phyloP scores from a whole-genome alignment of 2,329 filamentous ascomycete genomes.

The Exophiala alcalophila region DNA sequence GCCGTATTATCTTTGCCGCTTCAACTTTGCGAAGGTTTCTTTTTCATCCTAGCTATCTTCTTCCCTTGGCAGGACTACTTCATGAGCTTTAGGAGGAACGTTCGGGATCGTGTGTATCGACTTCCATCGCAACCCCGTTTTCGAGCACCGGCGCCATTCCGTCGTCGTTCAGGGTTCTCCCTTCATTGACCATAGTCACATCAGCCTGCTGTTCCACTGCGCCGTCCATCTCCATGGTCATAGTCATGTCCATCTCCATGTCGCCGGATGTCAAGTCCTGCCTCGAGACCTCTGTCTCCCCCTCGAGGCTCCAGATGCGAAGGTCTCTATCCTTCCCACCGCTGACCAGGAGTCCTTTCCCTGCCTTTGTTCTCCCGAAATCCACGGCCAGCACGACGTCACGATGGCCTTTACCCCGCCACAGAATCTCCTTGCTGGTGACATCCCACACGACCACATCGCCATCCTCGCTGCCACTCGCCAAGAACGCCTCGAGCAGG shows the following conservation, averaged over 20 bases:
- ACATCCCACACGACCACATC: constrained; percentile 88
- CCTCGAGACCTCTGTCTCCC: no score
- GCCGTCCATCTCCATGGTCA: constrained; percentile 15
- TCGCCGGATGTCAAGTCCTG: constrained; percentile 9
- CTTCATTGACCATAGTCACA: no score
- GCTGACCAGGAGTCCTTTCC: constrained; percentile 28
- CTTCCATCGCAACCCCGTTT: background rate
- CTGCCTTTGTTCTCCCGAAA: constrained; percentile 45
- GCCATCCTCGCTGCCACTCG: constrained; percentile 84
- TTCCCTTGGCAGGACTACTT: no score
- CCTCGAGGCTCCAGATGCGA: constrained; percentile 25
- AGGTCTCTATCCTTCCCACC: constrained; percentile 28
- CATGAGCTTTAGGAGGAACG: no score
- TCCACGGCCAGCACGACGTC: constrained; percentile 60
- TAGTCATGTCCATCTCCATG: constrained; percentile 17
- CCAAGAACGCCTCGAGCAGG: constrained; percentile 60
- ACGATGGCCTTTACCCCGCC: constrained; percentile 57
- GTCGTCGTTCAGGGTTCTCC: no score
- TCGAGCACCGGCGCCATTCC: background rate
- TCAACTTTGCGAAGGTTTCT: no score
- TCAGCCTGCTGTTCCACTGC: constrained; percentile 5
- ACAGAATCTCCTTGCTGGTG: constrained; percentile 75
- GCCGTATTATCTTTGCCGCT: no score
- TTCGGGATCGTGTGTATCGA: no score
- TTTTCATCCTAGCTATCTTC: no score